A percentile compares a stretch with the other conserved stretches of the same genome.
phyloP scores from a whole-genome alignment of 257 asterid genomes.

The Nicotiana undulata region DNA sequence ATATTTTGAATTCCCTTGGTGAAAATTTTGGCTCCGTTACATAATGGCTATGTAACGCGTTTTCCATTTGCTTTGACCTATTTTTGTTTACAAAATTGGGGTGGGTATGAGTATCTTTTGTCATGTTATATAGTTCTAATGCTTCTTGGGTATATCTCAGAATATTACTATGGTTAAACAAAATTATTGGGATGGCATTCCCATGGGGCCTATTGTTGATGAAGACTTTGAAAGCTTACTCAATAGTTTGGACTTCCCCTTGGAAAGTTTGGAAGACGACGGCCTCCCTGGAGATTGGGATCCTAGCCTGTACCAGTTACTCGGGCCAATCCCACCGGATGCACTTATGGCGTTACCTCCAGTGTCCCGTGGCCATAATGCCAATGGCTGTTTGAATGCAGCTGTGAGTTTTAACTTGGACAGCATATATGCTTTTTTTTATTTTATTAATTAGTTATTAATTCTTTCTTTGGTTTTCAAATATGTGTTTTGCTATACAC shows the following conservation, averaged over 20 bases:
- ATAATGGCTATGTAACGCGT: too few relatives aligned
- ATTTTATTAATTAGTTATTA: not conserved
- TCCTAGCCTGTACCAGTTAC: constrained; percentile 29
- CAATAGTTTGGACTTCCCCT: constrained; percentile 48
- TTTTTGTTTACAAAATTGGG: too few relatives aligned
- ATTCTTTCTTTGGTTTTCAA: not conserved
- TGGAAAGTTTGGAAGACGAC: constrained; percentile 52
- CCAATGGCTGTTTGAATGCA: constrained; percentile 6
- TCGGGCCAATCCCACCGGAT: constrained; percentile 63
- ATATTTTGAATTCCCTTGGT: too few relatives aligned
- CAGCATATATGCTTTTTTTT: not conserved
- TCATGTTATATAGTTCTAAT: not conserved
- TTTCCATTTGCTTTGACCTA: too few relatives aligned
- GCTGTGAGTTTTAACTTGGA: constrained; percentile 37
- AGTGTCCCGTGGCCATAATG: constrained; percentile 11
- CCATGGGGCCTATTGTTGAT: constrained; percentile 20
- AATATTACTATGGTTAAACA: constrained; percentile 45
- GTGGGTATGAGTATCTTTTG: not conserved
- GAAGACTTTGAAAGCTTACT: constrained; percentile 41
- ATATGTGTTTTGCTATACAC: not conserved
- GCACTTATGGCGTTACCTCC: constrained; percentile 28
- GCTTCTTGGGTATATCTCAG: constrained; percentile 14
- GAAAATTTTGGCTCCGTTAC: too few relatives aligned
- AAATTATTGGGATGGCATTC: constrained; percentile 31
- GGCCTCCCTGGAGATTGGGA: constrained; percentile 52